Evolutionary conservation across 768 basidiomycete genomes (phyloP).

Genomic region (Tulasnella sp.): DNA sequence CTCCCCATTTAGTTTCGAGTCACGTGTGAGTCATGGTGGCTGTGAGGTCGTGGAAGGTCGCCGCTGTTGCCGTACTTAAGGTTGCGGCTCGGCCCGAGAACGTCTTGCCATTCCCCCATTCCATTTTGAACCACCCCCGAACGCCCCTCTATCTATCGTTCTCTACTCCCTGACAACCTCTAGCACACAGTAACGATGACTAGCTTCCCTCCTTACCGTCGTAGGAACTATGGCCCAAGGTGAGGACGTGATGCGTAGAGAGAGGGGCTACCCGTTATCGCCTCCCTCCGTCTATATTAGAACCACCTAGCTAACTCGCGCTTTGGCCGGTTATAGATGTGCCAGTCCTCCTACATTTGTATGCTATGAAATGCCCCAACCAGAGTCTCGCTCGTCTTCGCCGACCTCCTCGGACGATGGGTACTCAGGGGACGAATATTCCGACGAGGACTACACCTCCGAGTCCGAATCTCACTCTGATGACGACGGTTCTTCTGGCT

Average conservation of each 20-base stretch:
- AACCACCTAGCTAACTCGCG: background rate
- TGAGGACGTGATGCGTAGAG: background rate
- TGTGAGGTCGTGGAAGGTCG: background rate
- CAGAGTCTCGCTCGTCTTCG: slow-evolving; percentile 5
- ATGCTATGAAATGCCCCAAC: slow-evolving; percentile 11
- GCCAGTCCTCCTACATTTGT: slow-evolving; percentile 10
- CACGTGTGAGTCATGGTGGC: slow-evolving; percentile 5
- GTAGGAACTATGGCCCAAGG: slow-evolving; percentile 10
- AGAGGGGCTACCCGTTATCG: background rate
- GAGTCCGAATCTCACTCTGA: slow-evolving; percentile 55
- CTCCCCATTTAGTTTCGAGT: background rate
- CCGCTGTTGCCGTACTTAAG: background rate
- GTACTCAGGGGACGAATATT: slow-evolving; percentile 35
- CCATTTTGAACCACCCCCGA: background rate
- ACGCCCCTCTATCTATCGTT: background rate
- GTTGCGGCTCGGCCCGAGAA: background rate
- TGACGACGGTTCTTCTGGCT: slow-evolving; percentile 41
- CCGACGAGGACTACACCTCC: slow-evolving; percentile 34
- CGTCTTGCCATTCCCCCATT: background rate
- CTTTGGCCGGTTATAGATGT: background rate
- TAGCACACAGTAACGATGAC: background rate
- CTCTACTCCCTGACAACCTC: background rate
- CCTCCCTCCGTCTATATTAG: background rate
- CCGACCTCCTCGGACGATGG: slow-evolving; percentile 25
- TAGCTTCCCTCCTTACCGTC: background rate